Evolutionary conservation across 78 protist species (phyloP).

Genomic region (Speleostelium caveatum): DNA sequence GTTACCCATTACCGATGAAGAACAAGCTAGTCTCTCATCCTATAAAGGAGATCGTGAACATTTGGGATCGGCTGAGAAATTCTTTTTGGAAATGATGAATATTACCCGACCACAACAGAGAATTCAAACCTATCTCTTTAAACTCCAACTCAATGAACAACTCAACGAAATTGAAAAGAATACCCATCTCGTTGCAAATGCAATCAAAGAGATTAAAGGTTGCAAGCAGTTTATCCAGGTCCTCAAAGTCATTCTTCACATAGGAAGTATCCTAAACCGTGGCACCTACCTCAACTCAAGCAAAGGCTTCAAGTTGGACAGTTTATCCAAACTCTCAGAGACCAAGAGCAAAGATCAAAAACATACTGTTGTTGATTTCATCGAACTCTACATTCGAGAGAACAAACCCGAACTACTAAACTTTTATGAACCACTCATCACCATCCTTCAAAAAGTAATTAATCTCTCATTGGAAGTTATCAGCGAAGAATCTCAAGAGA

Average conservation of each 20-base stretch:
- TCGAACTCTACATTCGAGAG: conserved; percentile 42
- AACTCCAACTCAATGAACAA: not conserved
- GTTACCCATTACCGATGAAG: conserved; percentile 71
- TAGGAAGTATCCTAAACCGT: conserved; percentile 71
- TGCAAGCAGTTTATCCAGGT: conserved; percentile 12
- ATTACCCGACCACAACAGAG: conserved; percentile 30
- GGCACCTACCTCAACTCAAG: conserved; percentile 56
- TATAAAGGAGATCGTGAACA: conserved; percentile 12
- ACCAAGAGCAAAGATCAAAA: conserved; percentile 59
- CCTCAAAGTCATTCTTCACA: conserved; percentile 54
- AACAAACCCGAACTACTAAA: conserved; percentile 48
- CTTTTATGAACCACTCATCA: conserved; percentile 8
- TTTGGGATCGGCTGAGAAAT: conserved; percentile 54
- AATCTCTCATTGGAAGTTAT: conserved; percentile 26
- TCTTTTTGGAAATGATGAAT: conserved; percentile 64
- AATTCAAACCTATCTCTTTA: conserved; percentile 43
- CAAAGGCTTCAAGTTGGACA: conserved; percentile 54
- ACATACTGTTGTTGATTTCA: conserved; percentile 71
- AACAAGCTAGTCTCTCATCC: not conserved
- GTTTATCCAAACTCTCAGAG: conserved; percentile 50
- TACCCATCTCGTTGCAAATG: not conserved
- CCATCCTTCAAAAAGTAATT: not conserved
- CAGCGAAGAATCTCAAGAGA: conserved; percentile 18
- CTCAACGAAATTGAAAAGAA: not conserved
- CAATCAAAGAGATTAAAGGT: conserved; percentile 4